These are phyloP conservation scores for Ceratobasidium sp. DNA, from an alignment of 1,284 basidiomycete genomes.

Conservation along the genomic window DNA sequence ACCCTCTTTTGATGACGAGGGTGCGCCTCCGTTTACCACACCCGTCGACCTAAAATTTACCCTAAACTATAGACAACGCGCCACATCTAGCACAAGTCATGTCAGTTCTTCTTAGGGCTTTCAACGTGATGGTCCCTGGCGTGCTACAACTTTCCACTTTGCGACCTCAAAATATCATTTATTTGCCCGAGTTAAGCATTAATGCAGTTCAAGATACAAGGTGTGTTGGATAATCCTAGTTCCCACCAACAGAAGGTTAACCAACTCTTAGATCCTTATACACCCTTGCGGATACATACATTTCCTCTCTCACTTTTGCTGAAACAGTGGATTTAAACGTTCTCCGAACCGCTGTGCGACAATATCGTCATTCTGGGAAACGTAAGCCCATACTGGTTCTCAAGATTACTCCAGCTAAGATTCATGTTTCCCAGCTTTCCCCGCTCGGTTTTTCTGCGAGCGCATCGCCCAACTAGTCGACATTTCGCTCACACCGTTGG, in stretches of 20 bases:
- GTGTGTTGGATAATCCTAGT: background rate
- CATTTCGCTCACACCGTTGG: slow-evolving; percentile 14
- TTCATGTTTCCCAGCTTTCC: slow-evolving; percentile 9
- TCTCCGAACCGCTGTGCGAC: slow-evolving; percentile 18
- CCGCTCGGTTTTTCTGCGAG: slow-evolving; percentile 36
- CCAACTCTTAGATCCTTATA: slow-evolving; percentile 20
- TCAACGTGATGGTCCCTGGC: slow-evolving; percentile 28
- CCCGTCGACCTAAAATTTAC: background rate
- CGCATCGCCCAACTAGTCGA: slow-evolving; percentile 38
- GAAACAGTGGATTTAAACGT: slow-evolving; percentile 40
- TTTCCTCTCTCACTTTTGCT: slow-evolving; percentile 16
- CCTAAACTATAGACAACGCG: slow-evolving; percentile 9
- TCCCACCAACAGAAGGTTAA: background rate
- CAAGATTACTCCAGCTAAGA: background rate
- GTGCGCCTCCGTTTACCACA: background rate
- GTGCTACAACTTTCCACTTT: slow-evolving; percentile 5
- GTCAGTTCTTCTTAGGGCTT: slow-evolving; percentile 24
- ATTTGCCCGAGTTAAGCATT: slow-evolving; percentile 13
- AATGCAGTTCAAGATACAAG: slow-evolving; percentile 23
- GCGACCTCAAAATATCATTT: background rate
- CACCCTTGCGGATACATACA: slow-evolving; percentile 33
- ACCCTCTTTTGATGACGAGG: slow-evolving; percentile 42
- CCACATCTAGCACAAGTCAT: slow-evolving; percentile 30
- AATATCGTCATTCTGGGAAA: slow-evolving; percentile 27
- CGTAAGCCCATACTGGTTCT: background rate